Conservation (phyloP, 2,329 filamentous ascomycete species). For the Colletotrichum sublineola region DNA sequence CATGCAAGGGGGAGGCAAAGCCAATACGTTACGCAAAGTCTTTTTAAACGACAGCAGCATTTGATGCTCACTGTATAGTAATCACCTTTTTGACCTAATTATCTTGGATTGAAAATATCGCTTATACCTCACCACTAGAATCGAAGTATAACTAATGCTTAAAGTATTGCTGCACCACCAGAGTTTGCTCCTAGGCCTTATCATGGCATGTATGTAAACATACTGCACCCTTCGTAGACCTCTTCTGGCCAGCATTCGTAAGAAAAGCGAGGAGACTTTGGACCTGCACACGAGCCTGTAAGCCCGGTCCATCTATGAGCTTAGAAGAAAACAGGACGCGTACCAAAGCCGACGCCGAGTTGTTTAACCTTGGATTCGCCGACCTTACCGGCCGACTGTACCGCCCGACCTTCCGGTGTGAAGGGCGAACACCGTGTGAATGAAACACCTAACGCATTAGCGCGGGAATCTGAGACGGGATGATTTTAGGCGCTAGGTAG, state of each 20-base stretch:
- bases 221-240: background rate
- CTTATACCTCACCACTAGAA: background rate
- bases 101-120: background rate
- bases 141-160: background rate
- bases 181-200: background rate
- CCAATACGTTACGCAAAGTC: background rate
- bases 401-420: background rate
- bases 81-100: background rate
- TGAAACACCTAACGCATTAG: slow-evolving; percentile 22
- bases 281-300: background rate
- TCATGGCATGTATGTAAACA: background rate
- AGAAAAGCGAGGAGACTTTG: background rate
- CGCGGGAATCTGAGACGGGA: slow-evolving; percentile 5
- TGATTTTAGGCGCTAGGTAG: background rate
- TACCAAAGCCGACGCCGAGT: too few species aligned
- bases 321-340: background rate
- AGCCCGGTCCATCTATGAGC: background rate
- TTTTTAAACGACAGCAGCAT: background rate
- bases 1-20: background rate
- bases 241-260: background rate
- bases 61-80: background rate
- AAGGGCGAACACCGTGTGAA: slow-evolving; percentile 20
- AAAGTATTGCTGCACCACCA: background rate
- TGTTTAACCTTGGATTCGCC: background rate
- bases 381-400: background rate